Evolutionary conservation across 169 alveolate species (phyloP).

Genomic region (Eimeria maxima): DNA sequence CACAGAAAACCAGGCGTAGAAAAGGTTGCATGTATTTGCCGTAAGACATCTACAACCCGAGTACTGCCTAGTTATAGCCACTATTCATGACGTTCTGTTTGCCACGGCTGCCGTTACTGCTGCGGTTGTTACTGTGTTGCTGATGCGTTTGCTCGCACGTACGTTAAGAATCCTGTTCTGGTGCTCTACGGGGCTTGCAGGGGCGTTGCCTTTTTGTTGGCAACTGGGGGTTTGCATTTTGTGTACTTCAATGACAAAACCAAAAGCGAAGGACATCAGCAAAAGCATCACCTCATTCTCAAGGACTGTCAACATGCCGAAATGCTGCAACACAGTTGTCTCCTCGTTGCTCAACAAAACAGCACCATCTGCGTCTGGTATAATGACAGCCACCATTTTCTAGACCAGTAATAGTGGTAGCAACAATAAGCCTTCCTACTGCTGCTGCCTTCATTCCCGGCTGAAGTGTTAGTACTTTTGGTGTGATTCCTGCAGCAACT

Average conservation of each 20-base stretch:
- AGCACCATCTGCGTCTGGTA: conserved; percentile 4
- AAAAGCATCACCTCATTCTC: conserved; percentile 3
- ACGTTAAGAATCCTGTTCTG: background rate
- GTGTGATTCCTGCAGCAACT: background rate
- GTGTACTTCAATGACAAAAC: background rate
- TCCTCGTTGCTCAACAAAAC: conserved; percentile 38
- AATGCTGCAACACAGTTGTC: background rate
- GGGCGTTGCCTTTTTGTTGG: background rate
- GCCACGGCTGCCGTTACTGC: background rate
- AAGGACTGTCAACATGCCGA: conserved; percentile 32
- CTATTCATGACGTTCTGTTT: background rate
- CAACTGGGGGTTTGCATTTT: background rate
- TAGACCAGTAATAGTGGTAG: background rate
- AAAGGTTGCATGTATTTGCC: no score
- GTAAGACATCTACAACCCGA: no score
- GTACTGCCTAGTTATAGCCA: background rate
- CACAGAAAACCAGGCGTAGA: no score
- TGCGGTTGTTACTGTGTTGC: background rate
- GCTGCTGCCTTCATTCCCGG: background rate
- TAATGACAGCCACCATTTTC: background rate
- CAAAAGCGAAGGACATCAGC: background rate
- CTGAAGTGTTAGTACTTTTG: background rate
- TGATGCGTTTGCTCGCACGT: background rate
- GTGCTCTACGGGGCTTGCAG: background rate
- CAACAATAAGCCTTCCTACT: background rate